Evolutionary conservation across 2,329 filamentous ascomycete genomes (phyloP), one percentile per base, ranked within the genome.

Genomic region (Diaporthe destruens): DNA sequence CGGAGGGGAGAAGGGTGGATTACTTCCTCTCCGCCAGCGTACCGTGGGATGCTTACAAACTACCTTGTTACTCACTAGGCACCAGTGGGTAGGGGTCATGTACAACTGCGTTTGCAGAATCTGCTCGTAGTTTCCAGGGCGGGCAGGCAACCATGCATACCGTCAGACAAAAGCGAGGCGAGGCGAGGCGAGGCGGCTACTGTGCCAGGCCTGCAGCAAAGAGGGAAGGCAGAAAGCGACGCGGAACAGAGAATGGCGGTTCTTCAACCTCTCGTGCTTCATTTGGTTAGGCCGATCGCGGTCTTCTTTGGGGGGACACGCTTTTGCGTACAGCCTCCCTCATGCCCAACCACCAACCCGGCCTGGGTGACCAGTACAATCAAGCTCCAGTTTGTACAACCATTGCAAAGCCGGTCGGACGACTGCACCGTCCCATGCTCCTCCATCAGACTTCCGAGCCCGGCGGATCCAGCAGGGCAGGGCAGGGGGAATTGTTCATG

Each of bases 401-500:
- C 39, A 6, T 42, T 42, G 39, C 39, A 42, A 42, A 5, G 34
- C 34, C 47, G 36, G 44, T 23, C 29, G 59, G 5, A n/a, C n/a
- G n/a, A n/a, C 29, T 25, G 18, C 12, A 51, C 18, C 16, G 18
- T 47, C 47, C 42, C 39, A 18, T 42, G 12, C 23, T 11, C 42
- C 44, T 29, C 32, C 47, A 66, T 53, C 61, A 66, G 32, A 39
- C 14, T 53, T 29, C 47, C 61, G 8, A n/a, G 61, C 20, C 25
- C 32, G 32, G 55, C 36, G 6, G 18, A 3, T 34, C 55, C 55
- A 49, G 20, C 54, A 25, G 14, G 25, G n/a, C 39, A 42, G 39
- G 29, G 29, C 29, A 29, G 29, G 29, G 16, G 18, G 12, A 5
- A 39, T 69, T 70, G 71, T 74, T 74, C 65, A 72, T 74, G 71